Conservation (phyloP, 257 asterid genomes). For the Solanum medicagineum region DNA sequence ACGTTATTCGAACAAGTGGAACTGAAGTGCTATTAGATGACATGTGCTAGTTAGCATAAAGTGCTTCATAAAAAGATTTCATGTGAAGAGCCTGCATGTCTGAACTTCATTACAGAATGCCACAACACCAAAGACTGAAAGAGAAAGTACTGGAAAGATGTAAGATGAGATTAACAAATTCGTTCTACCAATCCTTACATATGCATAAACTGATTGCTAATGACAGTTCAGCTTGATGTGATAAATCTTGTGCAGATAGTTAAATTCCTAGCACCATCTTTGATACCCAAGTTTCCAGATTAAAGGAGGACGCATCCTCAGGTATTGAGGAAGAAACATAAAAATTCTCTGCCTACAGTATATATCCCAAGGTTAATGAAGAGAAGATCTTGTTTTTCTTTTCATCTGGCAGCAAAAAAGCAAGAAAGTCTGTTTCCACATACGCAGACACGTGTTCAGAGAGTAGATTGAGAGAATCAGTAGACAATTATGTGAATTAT, state of each 20-base stretch:
- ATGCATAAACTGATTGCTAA: neutral
- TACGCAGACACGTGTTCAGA: neutral
- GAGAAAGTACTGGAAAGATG: neutral
- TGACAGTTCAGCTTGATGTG: neutral
- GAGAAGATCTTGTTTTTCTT: neutral
- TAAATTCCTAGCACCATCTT: neutral
- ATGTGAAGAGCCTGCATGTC: neutral
- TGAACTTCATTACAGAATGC: neutral
- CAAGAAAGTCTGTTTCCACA: neutral
- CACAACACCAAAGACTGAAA: neutral
- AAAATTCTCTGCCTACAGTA: neutral
- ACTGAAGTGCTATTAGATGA: neutral
- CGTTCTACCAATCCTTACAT: neutral
- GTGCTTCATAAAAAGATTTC: neutral
- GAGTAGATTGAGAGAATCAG: neutral
- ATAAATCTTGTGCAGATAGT: neutral
- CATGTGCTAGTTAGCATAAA: neutral
- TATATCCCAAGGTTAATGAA: neutral
- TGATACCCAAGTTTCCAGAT: neutral
- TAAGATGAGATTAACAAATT: neutral
- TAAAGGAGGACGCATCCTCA: neutral
- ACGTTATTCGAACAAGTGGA: neutral
- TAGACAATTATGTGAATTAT: neutral
- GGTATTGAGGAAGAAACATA: neutral
- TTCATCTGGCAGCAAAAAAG: neutral